Base-by-base conservation (phyloP, 108 stramenopile genomes). In the Heterococcus sp. region DNA sequence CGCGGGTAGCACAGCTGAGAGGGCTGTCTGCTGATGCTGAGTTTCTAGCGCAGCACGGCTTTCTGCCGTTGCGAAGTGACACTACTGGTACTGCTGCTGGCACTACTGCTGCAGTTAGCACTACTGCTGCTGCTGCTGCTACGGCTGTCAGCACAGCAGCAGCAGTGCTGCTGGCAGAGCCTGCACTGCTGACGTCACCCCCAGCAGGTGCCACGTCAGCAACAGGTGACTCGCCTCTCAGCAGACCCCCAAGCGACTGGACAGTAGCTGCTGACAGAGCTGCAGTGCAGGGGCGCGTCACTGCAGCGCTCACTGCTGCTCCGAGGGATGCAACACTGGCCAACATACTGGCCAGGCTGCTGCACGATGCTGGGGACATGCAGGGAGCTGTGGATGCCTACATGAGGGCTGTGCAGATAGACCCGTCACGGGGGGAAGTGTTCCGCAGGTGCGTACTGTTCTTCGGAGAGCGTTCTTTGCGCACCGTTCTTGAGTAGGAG, bases 351-450 rank as follows among this genome's bases (percentile, higher is more conserved):
- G 78, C 69, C 64, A 40, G 78, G 21, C 58, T 79, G 38, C 78
- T 79, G 40, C 78, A 79, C 70, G 78, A 79, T 14, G 34, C 34
- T 36, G 78, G 78, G 35, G 32, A 70, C 58, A 37, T 79, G 30
- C 36, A 37, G 11, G 78, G 71, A 1, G 78, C 78, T 33, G 70
- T 72, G 29, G 39, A 72, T n/a, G 78, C 78, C 26, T 79, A 79
- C 63, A 37, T 79, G 71, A 79, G 71, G 66, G 78, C 78, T 1
- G 69, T 79, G 58, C 69, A 79, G 78, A 64, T 72, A 3, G 78
- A 79, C 63, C 71, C 70, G 0, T 30, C 72, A 1, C 78, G 78
- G 32, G 69, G 78, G 46, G 78, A 79, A 35, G 36, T 79, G 30
- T 79, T 79, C 78, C 78, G 78, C 27, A 58, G 46, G 46, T 58